Conservation (phyloP, 352 stramenopile genomes). For the Phytopythium helicoides region DNA sequence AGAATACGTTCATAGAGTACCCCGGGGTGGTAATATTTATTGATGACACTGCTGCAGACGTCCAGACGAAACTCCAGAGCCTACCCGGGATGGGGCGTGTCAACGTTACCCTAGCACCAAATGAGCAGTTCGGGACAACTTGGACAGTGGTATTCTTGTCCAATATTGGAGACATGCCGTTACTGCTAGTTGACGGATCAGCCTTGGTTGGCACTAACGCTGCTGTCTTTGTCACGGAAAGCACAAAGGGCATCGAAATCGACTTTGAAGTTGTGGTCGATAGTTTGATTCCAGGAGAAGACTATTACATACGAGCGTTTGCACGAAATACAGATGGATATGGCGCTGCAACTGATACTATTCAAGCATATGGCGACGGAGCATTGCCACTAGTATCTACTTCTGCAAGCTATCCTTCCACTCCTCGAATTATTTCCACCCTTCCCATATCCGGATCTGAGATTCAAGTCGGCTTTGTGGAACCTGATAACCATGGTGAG, state of each 20-base stretch:
- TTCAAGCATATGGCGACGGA: slow-evolving; percentile 61
- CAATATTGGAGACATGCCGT: slow-evolving; percentile 61
- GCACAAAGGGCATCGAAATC: slow-evolving; percentile 53
- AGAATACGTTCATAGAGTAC: slow-evolving; percentile 35
- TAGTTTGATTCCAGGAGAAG: slow-evolving; percentile 30
- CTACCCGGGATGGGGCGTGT: slow-evolving; percentile 57
- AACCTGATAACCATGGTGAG: slow-evolving; percentile 23
- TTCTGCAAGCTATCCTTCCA: slow-evolving; percentile 28
- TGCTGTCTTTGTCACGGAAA: slow-evolving; percentile 40
- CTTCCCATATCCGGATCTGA: slow-evolving; percentile 63
- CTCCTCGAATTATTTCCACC: slow-evolving; percentile 32
- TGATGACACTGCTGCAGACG: slow-evolving; percentile 64
- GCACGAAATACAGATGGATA: slow-evolving; percentile 70
- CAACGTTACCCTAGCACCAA: slow-evolving; percentile 50
- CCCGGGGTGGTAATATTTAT: slow-evolving; percentile 52
- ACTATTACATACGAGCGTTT: slow-evolving; percentile 69
- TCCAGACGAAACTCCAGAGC: slow-evolving; percentile 74
- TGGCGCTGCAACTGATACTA: slow-evolving; percentile 42
- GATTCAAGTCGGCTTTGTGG: slow-evolving; percentile 31
- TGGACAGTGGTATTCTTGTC: slow-evolving; percentile 73
- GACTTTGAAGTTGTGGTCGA: slow-evolving; percentile 65
- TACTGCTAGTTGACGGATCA: slow-evolving; percentile 36
- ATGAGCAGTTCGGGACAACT: slow-evolving; percentile 44
- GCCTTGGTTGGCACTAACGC: slow-evolving; percentile 45
- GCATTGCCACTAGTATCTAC: slow-evolving; percentile 44